Evolutionary conservation across 192 early-diverging fungal species (phyloP), one percentile per base, ranked within the genome.

Genomic region (Podila horticola): DNA sequence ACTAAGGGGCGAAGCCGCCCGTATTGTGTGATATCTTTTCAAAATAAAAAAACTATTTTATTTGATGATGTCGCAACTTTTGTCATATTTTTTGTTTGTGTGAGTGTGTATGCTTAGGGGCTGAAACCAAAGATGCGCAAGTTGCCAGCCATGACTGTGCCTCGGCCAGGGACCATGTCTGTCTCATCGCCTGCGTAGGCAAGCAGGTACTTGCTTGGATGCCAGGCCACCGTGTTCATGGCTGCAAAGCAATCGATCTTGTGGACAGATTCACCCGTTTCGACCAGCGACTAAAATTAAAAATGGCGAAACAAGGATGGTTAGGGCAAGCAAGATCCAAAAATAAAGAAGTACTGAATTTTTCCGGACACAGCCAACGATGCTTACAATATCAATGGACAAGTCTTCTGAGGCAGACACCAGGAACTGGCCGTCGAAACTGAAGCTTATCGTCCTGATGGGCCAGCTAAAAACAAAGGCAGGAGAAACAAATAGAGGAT

Each of bases 171-270:
- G 34, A 84, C 73, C 2, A 66, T 45, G 10, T 69, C 65, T 49
- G 79, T 81, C 70, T 94, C 93, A 64, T 96, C 93, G 10, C 92
- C 92, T 3, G 93, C 92, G 82, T 91, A 96, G 7, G 94, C 93
- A 8, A 96, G 85, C 11, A 94, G 72, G 83, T 94, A 92, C 62
- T 91, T 89, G 55, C 70, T 83, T 7, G 95, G 95, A 71, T 95
- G 92, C 94, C 94, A 96, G 24, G 93, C 90, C 1, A 95, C 89
- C 9, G 88, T 89, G 73, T 95, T 93, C 74, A 90, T 91, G 13
- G 93, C 88, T 9, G 92, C 89, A 60, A 69, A 83, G 33, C 90
- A 91, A 24, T 82, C 69, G n/a, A 95, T 86, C 22, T 89, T 91
- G 71, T 95, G 88, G 12, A 95, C 79, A 2, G 85, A 89, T 50